Base-by-base conservation (phyloP, 2,329 filamentous ascomycete species). In the Pyrenochaeta sp. region DNA sequence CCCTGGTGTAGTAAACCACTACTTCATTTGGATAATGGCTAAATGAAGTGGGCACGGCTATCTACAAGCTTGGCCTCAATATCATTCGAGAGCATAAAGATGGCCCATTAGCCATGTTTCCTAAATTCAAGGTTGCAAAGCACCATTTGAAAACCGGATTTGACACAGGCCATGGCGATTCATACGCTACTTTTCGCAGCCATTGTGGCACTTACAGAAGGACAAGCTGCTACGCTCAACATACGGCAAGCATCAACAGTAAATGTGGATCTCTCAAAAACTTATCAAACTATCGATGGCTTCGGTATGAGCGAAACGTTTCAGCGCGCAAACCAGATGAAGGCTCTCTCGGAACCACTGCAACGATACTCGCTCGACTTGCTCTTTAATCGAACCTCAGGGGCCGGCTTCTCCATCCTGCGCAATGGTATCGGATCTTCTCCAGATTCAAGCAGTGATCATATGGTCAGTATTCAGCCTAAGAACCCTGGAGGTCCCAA, bases 251-350 rank as follows among this genome's bases (percentile, higher is more conserved):
- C 63, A 3, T 61, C 62, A 2, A 64, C 59, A 7, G 75, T 81
- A 50, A 78, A 72, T 0, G 76, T 81, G n/a, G 74, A 80, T 58
- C 64, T 77, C 4, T 59, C 71, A 17, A 77, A 75, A 61, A 80
- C 75, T 35, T 80, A 76, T 63, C 79, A 81, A 68, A 77, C 68
- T 7, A 80, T 81, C 54, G 77, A 80, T 53, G 79, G 79, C 14
- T 81, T 81, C 59, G 79, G 79, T n/a, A 77, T 77, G 63, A 75
- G 72, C 15, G 75, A 78, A 43, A 79, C 78, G 3, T 81, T 81
- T 60, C 77, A 79, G 61, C 75, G 79, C 4, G 78, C 78, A 40
- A 79, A 77, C 56, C 74, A 78, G 40, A 77, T 81, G 68, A 75
- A 75, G 31, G 76, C 75, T 45, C 68, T 77, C 1, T 63, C 75